Evolutionary conservation across 2,329 filamentous ascomycete species (phyloP).

Genomic region (Ascochyta viciae-villosae): DNA sequence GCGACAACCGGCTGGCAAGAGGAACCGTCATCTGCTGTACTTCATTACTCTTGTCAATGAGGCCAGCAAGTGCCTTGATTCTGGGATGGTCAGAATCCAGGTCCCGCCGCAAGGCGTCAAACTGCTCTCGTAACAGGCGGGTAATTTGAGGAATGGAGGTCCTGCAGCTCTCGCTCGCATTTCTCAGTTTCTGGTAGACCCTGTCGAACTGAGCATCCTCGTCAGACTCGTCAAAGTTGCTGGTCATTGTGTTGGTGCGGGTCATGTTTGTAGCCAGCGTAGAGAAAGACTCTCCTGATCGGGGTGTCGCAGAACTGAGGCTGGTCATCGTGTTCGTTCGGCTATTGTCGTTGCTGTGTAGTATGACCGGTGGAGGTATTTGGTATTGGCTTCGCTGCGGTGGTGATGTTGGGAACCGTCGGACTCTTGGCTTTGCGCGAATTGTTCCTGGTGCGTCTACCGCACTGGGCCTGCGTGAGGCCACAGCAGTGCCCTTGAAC

Average conservation of each 20-base stretch:
- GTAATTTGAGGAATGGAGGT: slow-evolving; percentile 68
- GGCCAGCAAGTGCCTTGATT: slow-evolving; percentile 55
- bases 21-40: slow-evolving; percentile 77
- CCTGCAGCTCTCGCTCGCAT: slow-evolving; percentile 75
- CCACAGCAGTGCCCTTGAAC: slow-evolving; percentile 37
- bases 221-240: slow-evolving; percentile 69
- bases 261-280: slow-evolving; percentile 59
- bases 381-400: slow-evolving; percentile 44
- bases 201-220: slow-evolving; percentile 83
- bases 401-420: slow-evolving; percentile 43
- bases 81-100: slow-evolving; percentile 45
- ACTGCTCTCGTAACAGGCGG: slow-evolving; percentile 36
- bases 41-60: slow-evolving; percentile 74
- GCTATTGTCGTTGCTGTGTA: slow-evolving; percentile 57
- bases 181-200: slow-evolving; percentile 78
- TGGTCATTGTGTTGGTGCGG: slow-evolving; percentile 59
- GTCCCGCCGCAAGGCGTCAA: slow-evolving; percentile 39
- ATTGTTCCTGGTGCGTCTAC: slow-evolving; percentile 36
- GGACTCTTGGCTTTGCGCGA: slow-evolving; percentile 38
- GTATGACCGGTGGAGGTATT: slow-evolving; percentile 50
- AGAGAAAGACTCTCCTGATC: slow-evolving; percentile 81
- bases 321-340: slow-evolving; percentile 61
- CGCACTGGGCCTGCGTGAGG: slow-evolving; percentile 31
- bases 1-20: slow-evolving; percentile 74
- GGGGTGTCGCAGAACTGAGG: slow-evolving; percentile 67